Base-by-base conservation (phyloP, 495 filamentous ascomycete genomes). In the Cercophora scortea region DNA sequence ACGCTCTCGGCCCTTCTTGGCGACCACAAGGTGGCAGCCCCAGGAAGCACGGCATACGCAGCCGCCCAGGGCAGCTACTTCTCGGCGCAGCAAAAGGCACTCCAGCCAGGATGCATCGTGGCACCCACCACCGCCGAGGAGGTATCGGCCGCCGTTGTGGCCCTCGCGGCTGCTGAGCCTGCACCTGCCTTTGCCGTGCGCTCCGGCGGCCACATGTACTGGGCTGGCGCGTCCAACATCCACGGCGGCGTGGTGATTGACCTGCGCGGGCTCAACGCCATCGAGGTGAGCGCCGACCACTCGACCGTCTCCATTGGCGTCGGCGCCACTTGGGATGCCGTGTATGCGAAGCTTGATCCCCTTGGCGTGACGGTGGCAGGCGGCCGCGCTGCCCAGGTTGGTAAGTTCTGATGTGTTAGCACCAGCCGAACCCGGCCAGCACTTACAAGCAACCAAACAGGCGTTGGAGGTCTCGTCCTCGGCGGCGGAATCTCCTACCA, bases 401-500 rank as follows among this genome's bases (percentile, higher is more conserved):
- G 36, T 38, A 8, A 10, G 36, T 38, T 38, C 36, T 38, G 5
- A 25, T 25, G 8, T 38, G 36, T 38, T 38, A 2, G 10, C 7
- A 38, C 36, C 10, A 2, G 9, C 3, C 2, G 8, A 13, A 13
- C 36, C 9, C 8, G 36, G 13, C 8, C 36, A 38, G 9, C 10
- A 13, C 36, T 38, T 38, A 13, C 36, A 38, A 13, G 36, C 36
- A 38, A 38, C 2, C 13, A 55, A 6, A 71, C 73, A 9, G 71
- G 73, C 7, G 64, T 76, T 1, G 64, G 67, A 2, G 72, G 73
- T 0, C 61, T 78, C 18, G 69, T 69, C 25, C 63, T 79, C 9
- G 77, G 78, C 48, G 65, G 73, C 15, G 72, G 71, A 6, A 67
- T 72, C 2, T 71, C 71, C 1, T 74, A 65, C 42, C 74, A 74